Evolutionary conservation across 2,329 filamentous ascomycete genomes (phyloP), one percentile per base, ranked within the genome.

Genomic region (Colletotrichum lupini): DNA sequence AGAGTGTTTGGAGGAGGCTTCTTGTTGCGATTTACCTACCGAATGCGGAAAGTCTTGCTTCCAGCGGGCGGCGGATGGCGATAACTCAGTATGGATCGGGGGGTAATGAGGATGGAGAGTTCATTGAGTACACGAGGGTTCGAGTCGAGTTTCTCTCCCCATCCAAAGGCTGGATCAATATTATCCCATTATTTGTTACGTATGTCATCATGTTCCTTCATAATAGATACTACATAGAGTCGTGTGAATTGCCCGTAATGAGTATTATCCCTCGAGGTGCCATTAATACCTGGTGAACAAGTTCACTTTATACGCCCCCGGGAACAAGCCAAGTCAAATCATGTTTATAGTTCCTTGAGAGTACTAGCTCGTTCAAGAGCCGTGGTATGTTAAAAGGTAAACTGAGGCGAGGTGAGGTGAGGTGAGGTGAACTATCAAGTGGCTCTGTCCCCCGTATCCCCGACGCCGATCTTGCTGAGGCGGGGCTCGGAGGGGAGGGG

Each of bases 21-120:
- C n/a, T 35, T 7, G 19, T 22, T 32, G 58, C 68, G 57, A 58
- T 14, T 8, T 58, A 14, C 65, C 52, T 53, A 42, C 52, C 58
- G 6, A 19, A 63, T 46, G 35, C 58, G 65, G 68, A 72, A 68
- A 60, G 22, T 58, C 64, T 58, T 62, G 35, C 37, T 57, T 57
- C 42, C 42, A 49, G 19, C 42, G 42, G 19, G 42, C 64, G 63
- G 11, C 11, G 32, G 32, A 12, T 24, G 26, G 37, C 28, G 37
- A 19, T 28, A 24, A n/a, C 8, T 22, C 26, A 26, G 26, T 26
- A 67, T 57, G 32, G 19, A 22, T 22, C n/a, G n/a, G 42, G 42
- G 42, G 42, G 19, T 42, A 22, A 4, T 49, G 42, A 22, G 6
- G 42, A 9, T 9, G 19, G 7, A 22, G 19, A 22, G 19, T 49